A percentile compares a stretch with the other conserved stretches of the same genome.
These are phyloP conservation scores for Pharus latifolius DNA, from an alignment of 176 grass and related monocot genomes.

Conservation along the genomic window DNA sequence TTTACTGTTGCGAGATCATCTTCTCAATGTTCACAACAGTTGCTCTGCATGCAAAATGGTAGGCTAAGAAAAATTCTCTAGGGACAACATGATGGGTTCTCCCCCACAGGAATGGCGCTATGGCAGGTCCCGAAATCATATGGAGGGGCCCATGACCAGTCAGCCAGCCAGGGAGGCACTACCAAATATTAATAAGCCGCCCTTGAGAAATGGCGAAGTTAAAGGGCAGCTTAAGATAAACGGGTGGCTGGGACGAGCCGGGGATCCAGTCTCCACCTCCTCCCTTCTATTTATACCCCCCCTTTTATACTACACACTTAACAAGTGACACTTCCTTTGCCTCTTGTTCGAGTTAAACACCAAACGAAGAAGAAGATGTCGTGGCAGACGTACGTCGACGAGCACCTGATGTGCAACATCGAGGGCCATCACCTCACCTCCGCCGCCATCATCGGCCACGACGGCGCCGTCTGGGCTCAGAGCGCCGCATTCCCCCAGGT, in stretches of 20 bases:
- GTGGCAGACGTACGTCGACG: slow-evolving; percentile 71
- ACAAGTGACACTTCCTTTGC: too few species aligned
- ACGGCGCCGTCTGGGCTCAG: slow-evolving; percentile 44
- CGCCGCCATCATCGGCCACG: slow-evolving; percentile 57
- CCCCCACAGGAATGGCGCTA: too few species aligned
- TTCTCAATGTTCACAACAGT: too few species aligned
- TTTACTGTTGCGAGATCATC: too few species aligned
- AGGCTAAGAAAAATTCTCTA: too few species aligned
- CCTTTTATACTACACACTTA: neutral
- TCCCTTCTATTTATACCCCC: slow-evolving; percentile 5
- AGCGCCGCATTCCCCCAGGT: slow-evolving; percentile 54
- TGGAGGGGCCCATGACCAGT: neutral
- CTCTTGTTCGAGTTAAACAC: too few species aligned
- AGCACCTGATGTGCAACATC: slow-evolving; percentile 66
- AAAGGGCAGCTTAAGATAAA: neutral
- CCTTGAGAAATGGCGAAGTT: slow-evolving; percentile 7
- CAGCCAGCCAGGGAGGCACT: too few species aligned
- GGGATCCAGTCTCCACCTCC: neutral
- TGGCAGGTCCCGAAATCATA: neutral
- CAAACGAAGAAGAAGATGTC: slow-evolving; percentile 40
- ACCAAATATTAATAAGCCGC: neutral
- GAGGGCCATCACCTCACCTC: slow-evolving; percentile 53
- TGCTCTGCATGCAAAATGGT: too few species aligned
- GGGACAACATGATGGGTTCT: too few species aligned
- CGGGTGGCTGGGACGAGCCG: slow-evolving; percentile 12